Evolutionary conservation across 2,329 filamentous ascomycete species (phyloP).

Genomic region (Botrytis squamosa): DNA sequence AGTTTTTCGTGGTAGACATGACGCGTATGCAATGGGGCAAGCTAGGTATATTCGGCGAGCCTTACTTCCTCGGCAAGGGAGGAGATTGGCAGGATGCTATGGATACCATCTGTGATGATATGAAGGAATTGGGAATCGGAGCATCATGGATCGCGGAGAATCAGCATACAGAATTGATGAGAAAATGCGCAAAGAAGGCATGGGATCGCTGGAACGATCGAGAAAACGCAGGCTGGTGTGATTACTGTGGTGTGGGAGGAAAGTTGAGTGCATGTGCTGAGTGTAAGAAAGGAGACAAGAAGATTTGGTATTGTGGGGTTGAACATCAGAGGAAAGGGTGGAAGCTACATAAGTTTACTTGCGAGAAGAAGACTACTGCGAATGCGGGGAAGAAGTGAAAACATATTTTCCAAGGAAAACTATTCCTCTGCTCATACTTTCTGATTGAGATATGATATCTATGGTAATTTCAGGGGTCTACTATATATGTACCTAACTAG

Average conservation of each 20-base stretch:
- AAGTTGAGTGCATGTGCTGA: neutral
- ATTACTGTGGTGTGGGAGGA: neutral
- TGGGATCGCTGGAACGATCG: neutral
- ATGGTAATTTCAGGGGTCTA: too few relatives aligned
- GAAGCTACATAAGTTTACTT: neutral
- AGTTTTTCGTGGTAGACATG: neutral
- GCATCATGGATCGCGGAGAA: neutral
- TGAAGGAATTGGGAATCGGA: neutral
- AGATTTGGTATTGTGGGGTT: neutral
- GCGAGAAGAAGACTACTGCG: neutral
- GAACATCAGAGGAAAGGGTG: neutral
- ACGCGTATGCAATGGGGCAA: slow-evolving; percentile 17
- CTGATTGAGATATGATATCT: neutral
- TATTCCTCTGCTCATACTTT: neutral
- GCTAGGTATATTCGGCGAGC: neutral
- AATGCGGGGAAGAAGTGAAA: neutral
- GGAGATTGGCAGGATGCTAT: neutral
- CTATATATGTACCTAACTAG: too few relatives aligned
- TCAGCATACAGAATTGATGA: neutral
- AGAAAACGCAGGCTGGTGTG: neutral
- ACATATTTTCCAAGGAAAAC: neutral
- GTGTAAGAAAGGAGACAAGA: neutral
- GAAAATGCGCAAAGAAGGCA: neutral
- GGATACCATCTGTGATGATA: slow-evolving; percentile 5
- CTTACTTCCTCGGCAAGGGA: slow-evolving; percentile 3